phyloP scores from a whole-genome alignment of 2,329 filamentous ascomycete species.

The Albifimbria verrucaria region DNA sequence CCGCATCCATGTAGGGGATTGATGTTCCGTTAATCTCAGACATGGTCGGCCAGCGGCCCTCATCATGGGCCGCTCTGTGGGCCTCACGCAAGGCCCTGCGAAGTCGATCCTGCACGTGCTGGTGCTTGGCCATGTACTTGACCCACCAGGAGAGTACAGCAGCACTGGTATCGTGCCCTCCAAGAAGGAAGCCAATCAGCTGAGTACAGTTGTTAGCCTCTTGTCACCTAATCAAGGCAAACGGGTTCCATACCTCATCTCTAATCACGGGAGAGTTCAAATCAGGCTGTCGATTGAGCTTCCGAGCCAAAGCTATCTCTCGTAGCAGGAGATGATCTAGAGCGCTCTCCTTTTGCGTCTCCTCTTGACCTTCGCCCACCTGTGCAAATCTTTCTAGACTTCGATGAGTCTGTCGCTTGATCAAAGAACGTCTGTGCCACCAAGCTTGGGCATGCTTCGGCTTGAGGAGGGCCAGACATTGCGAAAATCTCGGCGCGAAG shows the following conservation, averaged over 20 bases:
- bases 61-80: conserved; percentile 13
- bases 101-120: conserved; percentile 19
- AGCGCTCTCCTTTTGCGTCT: conserved; percentile 16
- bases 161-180: conserved; percentile 25
- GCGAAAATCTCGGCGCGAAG: conserved; percentile 15
- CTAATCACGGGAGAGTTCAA: conserved; percentile 28
- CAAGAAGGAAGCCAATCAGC: conserved; percentile 25
- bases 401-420: conserved; percentile 16
- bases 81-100: conserved; percentile 19
- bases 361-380: conserved; percentile 3
- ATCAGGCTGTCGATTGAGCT: conserved; percentile 22
- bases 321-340: conserved; percentile 31
- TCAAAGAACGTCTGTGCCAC: conserved; percentile 17
- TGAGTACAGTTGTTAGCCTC: conserved; percentile 1
- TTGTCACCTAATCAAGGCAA: too few species aligned
- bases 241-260: conserved; percentile 31
- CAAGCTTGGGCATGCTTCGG: conserved; percentile 20
- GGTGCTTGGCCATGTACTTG: conserved; percentile 21
- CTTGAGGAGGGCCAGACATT: conserved; percentile 18
- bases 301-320: conserved; percentile 27
- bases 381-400: conserved; percentile 14
- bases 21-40: conserved; percentile 23
- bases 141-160: conserved; percentile 25
- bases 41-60: conserved; percentile 22
- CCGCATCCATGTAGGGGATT: conserved; percentile 33